These are phyloP conservation scores for Rhizopogon salebrosus DNA, from an alignment of 768 basidiomycete genomes.

Conservation along the genomic window DNA sequence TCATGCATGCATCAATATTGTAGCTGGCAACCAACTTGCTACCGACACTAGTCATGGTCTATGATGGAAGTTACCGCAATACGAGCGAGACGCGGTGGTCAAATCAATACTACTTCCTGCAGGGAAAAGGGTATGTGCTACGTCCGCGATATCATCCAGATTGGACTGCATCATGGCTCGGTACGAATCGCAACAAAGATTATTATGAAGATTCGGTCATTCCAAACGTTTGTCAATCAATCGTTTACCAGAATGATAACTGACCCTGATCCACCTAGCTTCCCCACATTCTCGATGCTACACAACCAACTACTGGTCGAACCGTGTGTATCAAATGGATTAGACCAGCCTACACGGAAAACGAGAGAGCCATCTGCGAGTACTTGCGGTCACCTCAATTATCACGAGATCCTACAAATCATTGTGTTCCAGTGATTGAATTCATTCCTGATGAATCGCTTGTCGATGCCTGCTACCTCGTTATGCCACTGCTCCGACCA, in stretches of 20 bases:
- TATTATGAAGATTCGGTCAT: not conserved
- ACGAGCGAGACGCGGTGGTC: conserved; percentile 14
- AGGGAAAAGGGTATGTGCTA: conserved; percentile 16
- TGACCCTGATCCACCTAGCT: not conserved
- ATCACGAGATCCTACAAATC: conserved; percentile 10
- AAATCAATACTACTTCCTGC: conserved; percentile 12
- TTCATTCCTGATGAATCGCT: conserved; percentile 11
- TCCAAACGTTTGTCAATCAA: not conserved
- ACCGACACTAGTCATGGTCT: not conserved
- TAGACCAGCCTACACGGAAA: not conserved
- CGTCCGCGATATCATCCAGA: conserved; percentile 18
- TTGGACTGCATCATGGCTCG: conserved; percentile 28
- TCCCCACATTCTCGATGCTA: conserved; percentile 10
- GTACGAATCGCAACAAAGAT: not conserved
- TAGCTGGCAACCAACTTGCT: not conserved
- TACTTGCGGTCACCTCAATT: not conserved
- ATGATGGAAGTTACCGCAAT: not conserved
- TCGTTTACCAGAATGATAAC: not conserved
- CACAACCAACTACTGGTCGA: not conserved
- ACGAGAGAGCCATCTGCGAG: not conserved
- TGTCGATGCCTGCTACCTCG: conserved; percentile 14
- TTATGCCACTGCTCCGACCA: conserved; percentile 24
- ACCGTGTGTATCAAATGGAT: conserved; percentile 14
- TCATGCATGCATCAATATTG: not conserved
- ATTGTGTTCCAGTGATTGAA: conserved; percentile 18